phyloP scores from a whole-genome alignment of 768 basidiomycete species.

The Termitomyces sp. region DNA sequence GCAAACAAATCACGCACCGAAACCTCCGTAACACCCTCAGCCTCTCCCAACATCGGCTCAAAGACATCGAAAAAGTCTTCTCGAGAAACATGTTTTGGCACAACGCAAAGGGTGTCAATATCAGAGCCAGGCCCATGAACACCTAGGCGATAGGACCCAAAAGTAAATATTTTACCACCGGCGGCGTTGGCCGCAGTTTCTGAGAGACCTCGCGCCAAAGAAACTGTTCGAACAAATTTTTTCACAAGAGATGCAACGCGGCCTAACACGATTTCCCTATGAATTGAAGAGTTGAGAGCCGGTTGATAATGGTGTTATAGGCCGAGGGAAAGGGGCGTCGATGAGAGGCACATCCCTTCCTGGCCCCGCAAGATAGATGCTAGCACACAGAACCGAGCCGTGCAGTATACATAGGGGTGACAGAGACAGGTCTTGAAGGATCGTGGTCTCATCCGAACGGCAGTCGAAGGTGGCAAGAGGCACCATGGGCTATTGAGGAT shows the following conservation, averaged over 20 bases:
- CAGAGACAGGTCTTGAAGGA: slow-evolving; percentile 10
- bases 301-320: slow-evolving; percentile 8
- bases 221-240: slow-evolving; percentile 86
- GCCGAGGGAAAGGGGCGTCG: slow-evolving; percentile 7
- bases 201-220: slow-evolving; percentile 77
- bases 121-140: slow-evolving; percentile 95
- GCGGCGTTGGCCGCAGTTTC: slow-evolving; percentile 86
- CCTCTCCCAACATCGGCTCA: slow-evolving; percentile 80
- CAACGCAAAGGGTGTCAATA: slow-evolving; percentile 98
- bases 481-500: slow-evolving; percentile 11
- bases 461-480: slow-evolving; percentile 10
- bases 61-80: slow-evolving; percentile 96
- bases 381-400: slow-evolving; percentile 5
- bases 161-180: slow-evolving; percentile 98
- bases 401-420: slow-evolving; percentile 2
- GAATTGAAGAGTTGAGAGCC: slow-evolving; percentile 19
- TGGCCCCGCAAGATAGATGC: slow-evolving; percentile 5
- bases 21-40: slow-evolving; percentile 85
- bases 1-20: slow-evolving; percentile 57
- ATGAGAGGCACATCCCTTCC: slow-evolving; percentile 12
- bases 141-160: slow-evolving; percentile 96
- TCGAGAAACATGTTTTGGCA: slow-evolving; percentile 92
- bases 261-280: slow-evolving; percentile 90
- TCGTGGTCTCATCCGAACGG: slow-evolving; percentile 10
- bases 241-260: slow-evolving; percentile 87